Evolutionary conservation across 495 filamentous ascomycete genomes (phyloP).

Genomic region (Ascodesmis nigricans): DNA sequence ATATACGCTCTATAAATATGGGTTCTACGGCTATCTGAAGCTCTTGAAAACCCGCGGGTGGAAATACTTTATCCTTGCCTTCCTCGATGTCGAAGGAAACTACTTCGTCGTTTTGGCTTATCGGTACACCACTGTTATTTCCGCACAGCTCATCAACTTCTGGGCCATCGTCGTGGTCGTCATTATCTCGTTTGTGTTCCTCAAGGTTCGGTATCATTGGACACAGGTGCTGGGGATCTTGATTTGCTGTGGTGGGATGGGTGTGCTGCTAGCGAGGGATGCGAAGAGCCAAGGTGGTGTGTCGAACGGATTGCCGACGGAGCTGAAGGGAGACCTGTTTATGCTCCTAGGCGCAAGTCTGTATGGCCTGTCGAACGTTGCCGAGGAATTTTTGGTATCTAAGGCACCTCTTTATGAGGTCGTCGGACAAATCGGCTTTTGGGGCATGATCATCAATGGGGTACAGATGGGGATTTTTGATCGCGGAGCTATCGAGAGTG

Average conservation of each 20-base stretch:
- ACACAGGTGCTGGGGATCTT: slow-evolving; percentile 70
- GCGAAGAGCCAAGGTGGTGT: slow-evolving; percentile 50
- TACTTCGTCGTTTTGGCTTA: slow-evolving; percentile 94
- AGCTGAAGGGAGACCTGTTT: slow-evolving; percentile 83
- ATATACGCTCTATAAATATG: slow-evolving; percentile 63
- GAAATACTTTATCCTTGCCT: slow-evolving; percentile 83
- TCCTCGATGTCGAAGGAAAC: slow-evolving; percentile 89
- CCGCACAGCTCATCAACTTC: slow-evolving; percentile 91
- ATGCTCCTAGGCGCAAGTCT: slow-evolving; percentile 69
- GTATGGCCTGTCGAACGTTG: slow-evolving; percentile 77
- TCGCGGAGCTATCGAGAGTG: slow-evolving; percentile 41
- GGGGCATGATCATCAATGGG: slow-evolving; percentile 78
- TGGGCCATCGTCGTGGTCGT: slow-evolving; percentile 95
- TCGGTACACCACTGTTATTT: slow-evolving; percentile 73
- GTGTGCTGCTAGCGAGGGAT: slow-evolving; percentile 68
- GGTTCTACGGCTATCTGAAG: slow-evolving; percentile 42
- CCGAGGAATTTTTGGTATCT: slow-evolving; percentile 80
- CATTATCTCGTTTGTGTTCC: slow-evolving; percentile 53
- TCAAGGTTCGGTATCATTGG: slow-evolving; percentile 69
- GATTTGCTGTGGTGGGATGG: slow-evolving; percentile 81
- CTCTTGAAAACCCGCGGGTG: slow-evolving; percentile 52
- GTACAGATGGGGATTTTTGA: slow-evolving; percentile 81
- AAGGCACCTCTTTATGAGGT: slow-evolving; percentile 83
- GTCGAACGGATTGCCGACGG: slow-evolving; percentile 38
- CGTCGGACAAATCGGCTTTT: slow-evolving; percentile 71